Base-by-base conservation (phyloP, 2,329 filamentous ascomycete genomes). In the Xylaria digitata region DNA sequence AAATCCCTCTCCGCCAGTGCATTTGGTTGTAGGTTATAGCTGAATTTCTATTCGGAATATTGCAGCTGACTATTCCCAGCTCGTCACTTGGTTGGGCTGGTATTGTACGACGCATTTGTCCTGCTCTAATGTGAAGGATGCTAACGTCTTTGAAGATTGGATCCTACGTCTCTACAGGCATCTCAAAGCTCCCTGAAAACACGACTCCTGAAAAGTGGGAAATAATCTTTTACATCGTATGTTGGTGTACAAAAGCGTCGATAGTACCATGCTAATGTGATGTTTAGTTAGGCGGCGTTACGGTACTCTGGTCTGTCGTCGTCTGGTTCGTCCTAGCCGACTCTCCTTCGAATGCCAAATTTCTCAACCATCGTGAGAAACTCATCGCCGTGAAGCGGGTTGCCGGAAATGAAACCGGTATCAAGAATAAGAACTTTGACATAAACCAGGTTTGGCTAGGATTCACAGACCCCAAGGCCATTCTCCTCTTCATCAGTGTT, bases 1-100 rank as follows among this genome's bases (percentile, higher is more conserved):
- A 80, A 63, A 79, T 78, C 6, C 77, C 77, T 5, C 73, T 79
- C 1, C 75, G 78, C 9, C 78, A 79, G 61, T 78, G 76, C 50
- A 77, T 79, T 43, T 79, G 78, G 78, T 72, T 26, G 67, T 74
- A 70, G 5, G 70, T 74, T 9, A 68, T 72, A 21, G 6, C n/a
- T 13, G 17, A 15, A 26, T 8, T 19, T 26, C 34, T 42, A 9
- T 26, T 17, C 11, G 9, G 4, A 13, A 23, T 5, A 21, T 17
- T 7, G 2, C 26, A 0, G 23, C 52, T 54, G 15, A 54, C 19
- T 26, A n/a, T 26, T n/a, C 30, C 8, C 30, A n/a, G 52, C 19
- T 54, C 52, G 9, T 54, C 52, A n/a, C 52, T 54, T 26, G 52
- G 52, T 6, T 54, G 52, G 52, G 9, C 19, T 4, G 52, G 52